These are phyloP conservation scores for Ascochyta rabiei DNA, from an alignment of 2,329 filamentous ascomycete species.

Conservation along the genomic window DNA sequence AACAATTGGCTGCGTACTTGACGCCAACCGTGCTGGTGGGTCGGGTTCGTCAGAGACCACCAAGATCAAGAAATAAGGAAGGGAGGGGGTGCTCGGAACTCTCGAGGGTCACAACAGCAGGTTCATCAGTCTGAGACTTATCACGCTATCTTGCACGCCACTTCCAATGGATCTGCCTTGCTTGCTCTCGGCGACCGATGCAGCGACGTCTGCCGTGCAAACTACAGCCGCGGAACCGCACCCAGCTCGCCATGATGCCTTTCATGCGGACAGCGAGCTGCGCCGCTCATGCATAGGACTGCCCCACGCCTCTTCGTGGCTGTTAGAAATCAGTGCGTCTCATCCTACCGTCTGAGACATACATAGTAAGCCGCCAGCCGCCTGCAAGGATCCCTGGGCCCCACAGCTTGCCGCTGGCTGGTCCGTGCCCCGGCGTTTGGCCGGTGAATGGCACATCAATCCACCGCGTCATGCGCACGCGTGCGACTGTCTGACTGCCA, in stretches of 20 bases:
- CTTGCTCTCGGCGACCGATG: not conserved
- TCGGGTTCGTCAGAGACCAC: too few species aligned
- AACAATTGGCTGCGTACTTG: too few species aligned
- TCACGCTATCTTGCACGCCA: not conserved
- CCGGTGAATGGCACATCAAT: not conserved
- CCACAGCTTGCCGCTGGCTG: conserved; percentile 1
- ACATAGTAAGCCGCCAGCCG: conserved; percentile 14
- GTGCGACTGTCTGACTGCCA: not conserved
- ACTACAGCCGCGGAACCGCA: conserved; percentile 8
- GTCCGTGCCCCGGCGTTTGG: conserved; percentile 1
- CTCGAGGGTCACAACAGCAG: too few species aligned
- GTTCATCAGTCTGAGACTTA: not conserved
- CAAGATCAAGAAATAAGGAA: too few species aligned
- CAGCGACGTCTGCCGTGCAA: not conserved
- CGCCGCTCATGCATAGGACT: not conserved
- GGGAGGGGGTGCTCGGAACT: too few species aligned
- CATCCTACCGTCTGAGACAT: conserved; percentile 9
- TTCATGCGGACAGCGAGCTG: not conserved
- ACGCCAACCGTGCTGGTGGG: too few species aligned
- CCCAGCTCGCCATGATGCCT: not conserved
- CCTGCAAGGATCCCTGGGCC: conserved; percentile 9
- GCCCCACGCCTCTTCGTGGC: not conserved
- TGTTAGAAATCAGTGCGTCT: conserved; percentile 1
- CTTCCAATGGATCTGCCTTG: not conserved
- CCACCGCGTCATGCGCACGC: conserved; percentile 8